Base-by-base conservation (phyloP, 78 protist species). In the Guillardia theta region DNA sequence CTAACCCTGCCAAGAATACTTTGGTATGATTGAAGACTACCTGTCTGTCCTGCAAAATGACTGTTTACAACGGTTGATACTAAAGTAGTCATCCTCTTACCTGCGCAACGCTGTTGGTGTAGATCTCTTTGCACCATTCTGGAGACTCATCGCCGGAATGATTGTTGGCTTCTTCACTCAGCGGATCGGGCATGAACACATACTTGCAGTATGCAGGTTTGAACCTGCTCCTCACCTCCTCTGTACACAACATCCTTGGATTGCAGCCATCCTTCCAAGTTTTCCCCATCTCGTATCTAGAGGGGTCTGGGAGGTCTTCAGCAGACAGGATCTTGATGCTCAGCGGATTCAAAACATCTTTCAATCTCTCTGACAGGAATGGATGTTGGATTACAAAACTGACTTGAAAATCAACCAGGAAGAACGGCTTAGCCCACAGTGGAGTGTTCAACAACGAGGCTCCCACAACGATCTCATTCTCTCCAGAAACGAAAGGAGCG, bases 271-370 rank as follows among this genome's bases (percentile, higher is more conserved):
- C 90, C 41, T 70, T 70, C 83, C 83, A 70, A 3, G 83, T 70
- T 3, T 43, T 24, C 15, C 41, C 41, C 36, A 70, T 12, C 41
- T 70, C 83, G 39, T 78, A 78, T 48, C 44, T 37, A 3, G 45
- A 4, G 18, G 10, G 90, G 24, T 78, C 90, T 3, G 90, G 90
- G 53, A 78, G 19, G 9, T 78, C 90, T 43, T 78, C 90, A 6
- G 90, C 90, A 43, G 90, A 46, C 47, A 78, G 30, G 48, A 78
- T 78, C 90, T 45, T 78, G 0, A 78, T 78, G 48, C 90, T 44
- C 18, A 78, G 90, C 1, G 90, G 90, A 8, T 78, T 78, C 50
- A 78, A n/a, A 46, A 44, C 44, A 0, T 43, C 50, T 19, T 78
- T 48, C 50, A 78, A n/a, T 21, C 15, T 48, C 37, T 12, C 30